Evolutionary conservation across 331 rosid species (phyloP), one percentile per base, ranked within the genome.

Genomic region (Phaseolus coccineus): DNA sequence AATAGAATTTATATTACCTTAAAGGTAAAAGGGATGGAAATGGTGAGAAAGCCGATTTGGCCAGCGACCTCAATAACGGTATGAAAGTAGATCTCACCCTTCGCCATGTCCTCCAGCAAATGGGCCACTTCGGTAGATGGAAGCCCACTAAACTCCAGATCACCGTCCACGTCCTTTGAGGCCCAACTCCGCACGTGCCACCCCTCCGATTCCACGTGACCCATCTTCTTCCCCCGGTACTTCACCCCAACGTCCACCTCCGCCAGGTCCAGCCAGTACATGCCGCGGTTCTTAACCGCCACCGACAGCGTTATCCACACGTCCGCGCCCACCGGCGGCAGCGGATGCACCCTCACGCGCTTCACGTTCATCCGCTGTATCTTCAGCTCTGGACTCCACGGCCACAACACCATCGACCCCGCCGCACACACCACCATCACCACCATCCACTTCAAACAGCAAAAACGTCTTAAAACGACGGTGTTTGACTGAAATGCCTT

Each of bases 181-280:
- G 89, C 90, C 78, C 85, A 80, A 0, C 92, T 84, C 35, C 59
- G 73, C 87, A 92, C 90, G 79, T 86, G 87, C 28, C 92, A 92
- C 2, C 67, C 69, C 27, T 84, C 75, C 8, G 88, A 72, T 28
- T 56, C 83, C 82, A 87, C 92, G 83, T 86, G 88, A 10, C 97
- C 96, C 22, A 92, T 84, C 83, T 58, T 83, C 79, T 79, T 80
- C 64, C 94, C 96, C 61, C 94, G 84, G 51, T 92, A 92, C 46
- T 84, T 91, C 0, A 92, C 79, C 0, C 83, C 90, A 3, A 92
- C 87, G 58, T 89, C 89, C 8, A 92, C 76, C 8, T 39, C 84
- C 13, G 8, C 42, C 67, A 90, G 83, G 62, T 84, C 84, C 89
- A 90, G 61, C 14, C 87, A 82, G 80, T 85, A 92, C 6, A 85